Evolutionary conservation across 2,329 filamentous ascomycete genomes (phyloP).

Genomic region (Colletotrichum sp.): DNA sequence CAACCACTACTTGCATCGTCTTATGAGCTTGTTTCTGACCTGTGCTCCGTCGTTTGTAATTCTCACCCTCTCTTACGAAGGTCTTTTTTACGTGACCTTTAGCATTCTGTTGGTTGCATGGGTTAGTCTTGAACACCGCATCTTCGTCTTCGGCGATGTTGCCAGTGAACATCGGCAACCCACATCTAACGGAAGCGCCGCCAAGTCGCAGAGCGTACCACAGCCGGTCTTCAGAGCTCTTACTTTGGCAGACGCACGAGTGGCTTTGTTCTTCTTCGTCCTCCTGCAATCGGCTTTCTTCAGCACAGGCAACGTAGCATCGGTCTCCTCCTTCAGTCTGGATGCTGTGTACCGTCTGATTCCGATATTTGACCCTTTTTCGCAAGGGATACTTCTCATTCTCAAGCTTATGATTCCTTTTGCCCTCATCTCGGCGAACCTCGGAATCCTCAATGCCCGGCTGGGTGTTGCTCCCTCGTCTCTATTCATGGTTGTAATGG

Average conservation of each 20-base stretch:
- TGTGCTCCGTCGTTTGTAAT: constrained; percentile 96
- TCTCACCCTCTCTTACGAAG: constrained; percentile 96
- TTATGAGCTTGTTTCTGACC: constrained; percentile 88
- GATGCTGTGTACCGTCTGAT: constrained; percentile 88
- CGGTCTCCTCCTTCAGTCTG: constrained; percentile 89
- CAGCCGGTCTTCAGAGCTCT: constrained; percentile 64
- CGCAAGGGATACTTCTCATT: constrained; percentile 84
- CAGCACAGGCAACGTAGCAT: constrained; percentile 94
- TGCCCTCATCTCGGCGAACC: constrained; percentile 86
- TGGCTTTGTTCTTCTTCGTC: constrained; percentile 93
- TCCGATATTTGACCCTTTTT: constrained; percentile 92
- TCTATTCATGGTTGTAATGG: constrained; percentile 94
- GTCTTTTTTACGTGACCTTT: constrained; percentile 93
- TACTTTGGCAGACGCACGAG: constrained; percentile 81
- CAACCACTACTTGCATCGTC: constrained; percentile 86
- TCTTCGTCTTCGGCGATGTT: constrained; percentile 36
- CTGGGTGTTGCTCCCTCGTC: constrained; percentile 86
- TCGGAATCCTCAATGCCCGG: constrained; percentile 89
- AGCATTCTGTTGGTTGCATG: constrained; percentile 82
- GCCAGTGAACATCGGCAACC: neutral
- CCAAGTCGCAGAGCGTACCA: neutral
- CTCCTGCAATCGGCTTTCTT: constrained; percentile 96
- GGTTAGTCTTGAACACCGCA: constrained; percentile 88
- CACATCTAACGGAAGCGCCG: neutral
- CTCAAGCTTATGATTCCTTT: constrained; percentile 95